Conservation (phyloP, 305 asterid species). For the Fraxinus ornus region DNA sequence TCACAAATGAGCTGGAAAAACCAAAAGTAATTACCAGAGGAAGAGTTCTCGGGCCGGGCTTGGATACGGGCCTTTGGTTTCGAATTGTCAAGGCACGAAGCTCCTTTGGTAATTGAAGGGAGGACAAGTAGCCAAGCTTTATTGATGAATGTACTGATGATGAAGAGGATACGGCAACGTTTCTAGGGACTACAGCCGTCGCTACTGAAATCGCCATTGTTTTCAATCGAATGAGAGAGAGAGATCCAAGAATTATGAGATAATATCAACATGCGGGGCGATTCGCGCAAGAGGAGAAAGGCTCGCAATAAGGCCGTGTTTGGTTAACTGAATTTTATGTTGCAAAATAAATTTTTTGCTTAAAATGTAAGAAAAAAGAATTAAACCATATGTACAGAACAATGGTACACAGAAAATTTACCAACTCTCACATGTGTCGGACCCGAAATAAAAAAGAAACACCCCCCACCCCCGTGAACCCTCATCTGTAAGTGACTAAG, state of each 20-base stretch:
- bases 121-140: conserved; percentile 40
- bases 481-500: too few species aligned
- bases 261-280: neutral
- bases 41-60: conserved; percentile 33
- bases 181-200: conserved; percentile 31
- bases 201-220: conserved; percentile 61
- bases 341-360: neutral
- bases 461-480: too few species aligned
- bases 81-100: conserved; percentile 39
- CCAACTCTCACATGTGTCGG: too few species aligned
- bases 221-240: neutral
- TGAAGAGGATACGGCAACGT: conserved; percentile 33
- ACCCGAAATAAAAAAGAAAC: too few species aligned
- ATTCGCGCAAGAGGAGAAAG: neutral
- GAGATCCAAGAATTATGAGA: neutral
- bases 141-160: conserved; percentile 19
- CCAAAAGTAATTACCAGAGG: conserved; percentile 39
- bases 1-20: neutral
- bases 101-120: conserved; percentile 51
- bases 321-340: neutral
- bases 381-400: too few species aligned
- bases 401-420: too few species aligned
- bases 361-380: too few species aligned
- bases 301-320: neutral
- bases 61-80: conserved; percentile 32